Evolutionary conservation across 768 basidiomycete genomes (phyloP).

Genomic region (Lentinula aciculospora): DNA sequence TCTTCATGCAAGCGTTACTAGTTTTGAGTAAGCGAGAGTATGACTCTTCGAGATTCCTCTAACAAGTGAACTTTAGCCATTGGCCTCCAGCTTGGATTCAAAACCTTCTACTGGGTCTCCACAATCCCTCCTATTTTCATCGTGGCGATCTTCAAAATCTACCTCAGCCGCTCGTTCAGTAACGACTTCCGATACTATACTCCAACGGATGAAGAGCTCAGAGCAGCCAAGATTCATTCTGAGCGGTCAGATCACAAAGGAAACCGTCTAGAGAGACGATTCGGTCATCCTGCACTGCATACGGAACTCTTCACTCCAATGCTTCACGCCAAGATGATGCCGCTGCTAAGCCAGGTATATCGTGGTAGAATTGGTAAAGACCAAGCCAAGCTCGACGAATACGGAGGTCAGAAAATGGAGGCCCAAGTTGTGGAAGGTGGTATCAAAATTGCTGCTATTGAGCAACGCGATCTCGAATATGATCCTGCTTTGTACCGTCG

Average conservation of each 20-base stretch:
- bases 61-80: constrained; percentile 48
- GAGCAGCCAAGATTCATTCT: constrained; percentile 69
- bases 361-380: constrained; percentile 62
- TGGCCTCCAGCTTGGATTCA: constrained; percentile 74
- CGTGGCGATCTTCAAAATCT: constrained; percentile 78
- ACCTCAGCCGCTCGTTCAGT: constrained; percentile 65
- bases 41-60: constrained; percentile 8
- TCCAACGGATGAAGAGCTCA: constrained; percentile 77
- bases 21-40: constrained; percentile 64
- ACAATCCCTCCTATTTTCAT: constrained; percentile 85
- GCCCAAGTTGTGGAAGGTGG: constrained; percentile 73
- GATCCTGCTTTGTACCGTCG: constrained; percentile 75
- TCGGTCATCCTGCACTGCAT: constrained; percentile 91
- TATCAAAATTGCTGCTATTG: constrained; percentile 77
- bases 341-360: constrained; percentile 69
- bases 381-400: constrained; percentile 66
- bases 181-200: constrained; percentile 74
- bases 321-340: constrained; percentile 84
- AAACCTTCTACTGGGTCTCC: constrained; percentile 72
- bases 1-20: constrained; percentile 88
- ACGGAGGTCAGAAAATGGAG: constrained; percentile 72
- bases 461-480: constrained; percentile 77
- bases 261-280: constrained; percentile 81
- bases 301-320: constrained; percentile 84
- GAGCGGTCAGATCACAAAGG: constrained; percentile 67